Evolutionary conservation across 805 yeast species (phyloP).

Genomic region (Lipomyces spencermartinsiae): DNA sequence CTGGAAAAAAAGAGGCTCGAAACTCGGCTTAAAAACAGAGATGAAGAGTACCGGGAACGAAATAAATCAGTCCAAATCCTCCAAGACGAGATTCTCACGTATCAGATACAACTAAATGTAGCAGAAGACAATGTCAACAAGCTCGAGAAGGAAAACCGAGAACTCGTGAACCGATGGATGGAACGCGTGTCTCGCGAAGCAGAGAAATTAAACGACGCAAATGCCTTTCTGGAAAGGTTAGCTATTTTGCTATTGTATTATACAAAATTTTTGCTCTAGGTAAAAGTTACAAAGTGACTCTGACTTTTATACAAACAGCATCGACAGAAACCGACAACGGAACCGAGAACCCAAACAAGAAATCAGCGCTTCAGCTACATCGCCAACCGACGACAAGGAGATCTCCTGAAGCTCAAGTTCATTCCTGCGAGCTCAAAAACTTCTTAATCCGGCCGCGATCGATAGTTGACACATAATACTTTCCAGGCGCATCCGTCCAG

Average conservation of each 20-base stretch:
- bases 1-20: constrained; percentile 43
- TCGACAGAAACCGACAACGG: constrained; percentile 25
- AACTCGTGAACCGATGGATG: constrained; percentile 65
- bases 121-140: constrained; percentile 48
- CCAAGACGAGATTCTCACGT: constrained; percentile 70
- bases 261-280: constrained; percentile 7
- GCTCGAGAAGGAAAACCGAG: constrained; percentile 57
- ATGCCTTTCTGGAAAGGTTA: constrained; percentile 45
- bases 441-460: constrained; percentile 44
- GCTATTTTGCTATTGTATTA: neutral
- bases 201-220: constrained; percentile 61
- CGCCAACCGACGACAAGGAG: neutral
- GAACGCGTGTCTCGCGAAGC: constrained; percentile 64
- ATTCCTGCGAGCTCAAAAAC: constrained; percentile 22
- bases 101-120: constrained; percentile 64
- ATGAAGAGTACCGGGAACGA: constrained; percentile 49
- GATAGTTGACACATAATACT: constrained; percentile 78
- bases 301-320: constrained; percentile 13
- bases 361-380: neutral
- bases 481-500: constrained; percentile 84
- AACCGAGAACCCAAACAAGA: neutral
- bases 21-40: constrained; percentile 41
- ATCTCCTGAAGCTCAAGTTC: neutral
- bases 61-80: constrained; percentile 62
- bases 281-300: neutral